Conservation (phyloP, 179 eudicot genomes). For the Vitellaria paradoxa region DNA sequence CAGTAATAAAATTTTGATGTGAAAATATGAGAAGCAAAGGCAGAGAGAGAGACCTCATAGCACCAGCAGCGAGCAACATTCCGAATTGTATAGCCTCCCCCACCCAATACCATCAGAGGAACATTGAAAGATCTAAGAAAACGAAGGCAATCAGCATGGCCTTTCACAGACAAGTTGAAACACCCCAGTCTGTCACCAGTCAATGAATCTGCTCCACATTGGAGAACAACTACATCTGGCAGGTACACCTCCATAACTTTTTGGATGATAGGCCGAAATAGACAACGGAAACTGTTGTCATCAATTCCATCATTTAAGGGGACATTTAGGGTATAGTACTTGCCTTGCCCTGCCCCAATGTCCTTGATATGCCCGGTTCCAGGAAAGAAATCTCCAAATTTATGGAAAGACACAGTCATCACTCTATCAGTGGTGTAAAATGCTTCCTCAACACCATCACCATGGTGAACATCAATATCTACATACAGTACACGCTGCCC, state of each 20-base stretch:
- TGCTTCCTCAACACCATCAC: constrained; percentile 87
- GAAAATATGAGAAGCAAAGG: background rate
- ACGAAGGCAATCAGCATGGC: constrained; percentile 76
- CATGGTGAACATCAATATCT: constrained; percentile 78
- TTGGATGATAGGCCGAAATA: constrained; percentile 64
- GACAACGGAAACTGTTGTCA: constrained; percentile 59
- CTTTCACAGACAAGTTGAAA: constrained; percentile 79
- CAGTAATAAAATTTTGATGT: background rate
- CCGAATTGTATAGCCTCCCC: constrained; percentile 84
- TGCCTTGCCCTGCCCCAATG: constrained; percentile 53
- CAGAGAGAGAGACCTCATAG: constrained; percentile 57
- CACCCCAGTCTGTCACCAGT: constrained; percentile 83
- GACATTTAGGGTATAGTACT: constrained; percentile 72
- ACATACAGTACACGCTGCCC: constrained; percentile 73
- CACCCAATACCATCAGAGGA: constrained; percentile 82
- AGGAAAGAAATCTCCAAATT: constrained; percentile 72
- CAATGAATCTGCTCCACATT: constrained; percentile 90
- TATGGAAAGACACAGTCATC: constrained; percentile 82
- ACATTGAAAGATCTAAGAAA: constrained; percentile 78
- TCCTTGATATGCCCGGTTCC: constrained; percentile 81
- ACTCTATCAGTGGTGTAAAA: constrained; percentile 79
- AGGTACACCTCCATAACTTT: constrained; percentile 81
- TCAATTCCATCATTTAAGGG: constrained; percentile 73
- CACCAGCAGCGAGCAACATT: constrained; percentile 94
- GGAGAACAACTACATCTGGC: constrained; percentile 82